phyloP scores from a whole-genome alignment of 345 rosid species.

The Geranium brycei region DNA sequence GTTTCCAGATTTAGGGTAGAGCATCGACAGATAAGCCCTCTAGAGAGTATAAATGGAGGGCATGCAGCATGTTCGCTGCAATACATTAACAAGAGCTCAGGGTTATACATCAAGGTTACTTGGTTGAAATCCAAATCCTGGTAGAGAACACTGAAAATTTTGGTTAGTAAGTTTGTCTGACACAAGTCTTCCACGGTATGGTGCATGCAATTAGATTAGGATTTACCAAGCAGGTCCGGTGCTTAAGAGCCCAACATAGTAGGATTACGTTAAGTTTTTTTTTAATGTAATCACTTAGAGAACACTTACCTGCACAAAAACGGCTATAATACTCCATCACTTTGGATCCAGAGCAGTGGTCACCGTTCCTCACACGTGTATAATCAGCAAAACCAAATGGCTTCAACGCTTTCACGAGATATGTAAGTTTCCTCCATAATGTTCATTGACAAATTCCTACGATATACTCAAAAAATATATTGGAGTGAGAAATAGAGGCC shows the following conservation, averaged over 20 bases:
- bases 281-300: not conserved
- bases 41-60: not conserved
- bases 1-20: not conserved
- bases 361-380: not conserved
- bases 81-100: not conserved
- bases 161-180: not conserved
- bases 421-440: conserved; percentile 62
- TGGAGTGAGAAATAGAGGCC: not conserved
- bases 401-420: conserved; percentile 9
- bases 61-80: not conserved
- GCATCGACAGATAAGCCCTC: not conserved
- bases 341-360: not conserved
- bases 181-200: not conserved
- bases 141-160: not conserved
- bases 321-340: not conserved
- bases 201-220: too few species aligned
- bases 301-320: not conserved
- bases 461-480: not conserved
- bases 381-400: not conserved
- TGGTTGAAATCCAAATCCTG: not conserved
- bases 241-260: not conserved
- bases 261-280: too few species aligned
- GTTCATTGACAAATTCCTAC: conserved; percentile 51
- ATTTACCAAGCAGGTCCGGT: too few species aligned
- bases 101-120: not conserved